Conservation (phyloP, 495 filamentous ascomycete genomes). For the Darksidea phi region DNA sequence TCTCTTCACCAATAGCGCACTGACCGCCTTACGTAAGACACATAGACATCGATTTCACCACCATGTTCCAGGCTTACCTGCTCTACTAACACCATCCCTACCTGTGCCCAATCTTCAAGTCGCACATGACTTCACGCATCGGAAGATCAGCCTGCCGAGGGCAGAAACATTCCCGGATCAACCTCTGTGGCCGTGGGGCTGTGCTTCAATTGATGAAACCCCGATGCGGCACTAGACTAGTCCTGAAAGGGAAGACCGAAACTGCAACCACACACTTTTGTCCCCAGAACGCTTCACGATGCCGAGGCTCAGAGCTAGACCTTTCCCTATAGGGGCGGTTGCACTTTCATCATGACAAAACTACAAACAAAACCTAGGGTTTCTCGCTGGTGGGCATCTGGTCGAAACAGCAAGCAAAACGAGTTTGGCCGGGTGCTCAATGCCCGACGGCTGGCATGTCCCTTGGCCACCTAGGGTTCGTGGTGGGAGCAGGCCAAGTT, state of each 20-base stretch:
- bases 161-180: constrained; percentile 10
- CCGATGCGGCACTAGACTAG: constrained; percentile 14
- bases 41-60: no score
- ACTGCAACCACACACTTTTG: not conserved
- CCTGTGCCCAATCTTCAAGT: no score
- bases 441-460: not conserved
- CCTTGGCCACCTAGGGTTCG: no score
- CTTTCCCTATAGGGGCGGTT: not conserved
- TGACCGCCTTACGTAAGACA: no score
- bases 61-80: no score
- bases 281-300: constrained; percentile 5
- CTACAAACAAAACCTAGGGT: no score
- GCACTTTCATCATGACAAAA: no score
- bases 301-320: not conserved
- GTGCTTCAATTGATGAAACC: constrained; percentile 24
- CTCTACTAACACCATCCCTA: no score
- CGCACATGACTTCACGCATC: not conserved
- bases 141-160: not conserved
- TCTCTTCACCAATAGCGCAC: no score
- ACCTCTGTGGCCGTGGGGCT: not conserved
- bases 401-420: not conserved
- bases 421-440: not conserved
- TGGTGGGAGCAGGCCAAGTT: no score
- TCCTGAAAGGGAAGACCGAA: constrained; percentile 9
- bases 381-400: not conserved